Evolutionary conservation across 2,329 filamentous ascomycete genomes (phyloP).

Genomic region (Fusarium sulawesiense): DNA sequence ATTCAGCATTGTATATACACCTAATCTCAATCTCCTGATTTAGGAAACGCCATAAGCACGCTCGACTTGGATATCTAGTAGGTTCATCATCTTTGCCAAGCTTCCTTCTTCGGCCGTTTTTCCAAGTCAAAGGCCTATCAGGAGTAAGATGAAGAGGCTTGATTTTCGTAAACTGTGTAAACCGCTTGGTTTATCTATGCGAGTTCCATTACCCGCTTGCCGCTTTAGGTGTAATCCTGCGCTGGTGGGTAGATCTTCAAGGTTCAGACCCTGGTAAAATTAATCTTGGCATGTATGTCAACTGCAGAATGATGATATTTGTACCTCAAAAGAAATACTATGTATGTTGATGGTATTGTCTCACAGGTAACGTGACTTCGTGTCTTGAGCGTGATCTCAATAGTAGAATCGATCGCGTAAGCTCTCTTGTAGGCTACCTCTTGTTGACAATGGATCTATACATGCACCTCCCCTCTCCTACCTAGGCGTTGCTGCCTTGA

Average conservation of each 20-base stretch:
- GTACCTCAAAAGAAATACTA: background rate
- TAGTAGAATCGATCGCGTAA: background rate
- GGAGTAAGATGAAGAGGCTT: background rate
- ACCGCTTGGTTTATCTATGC: background rate
- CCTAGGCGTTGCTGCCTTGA: background rate
- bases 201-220: background rate
- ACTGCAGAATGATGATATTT: background rate
- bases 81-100: background rate
- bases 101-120: background rate
- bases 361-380: background rate
- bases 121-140: background rate
- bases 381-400: background rate
- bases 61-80: background rate
- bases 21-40: background rate
- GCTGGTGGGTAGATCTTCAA: background rate
- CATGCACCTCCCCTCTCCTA: background rate
- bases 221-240: background rate
- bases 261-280: background rate
- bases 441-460: background rate
- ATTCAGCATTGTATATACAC: background rate
- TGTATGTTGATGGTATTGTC: background rate
- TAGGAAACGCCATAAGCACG: background rate
- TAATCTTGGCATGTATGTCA: background rate
- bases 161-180: background rate
- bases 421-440: background rate